Evolutionary conservation across 192 early-diverging fungal species (phyloP).

Genomic region (Backusella morwellensis): DNA sequence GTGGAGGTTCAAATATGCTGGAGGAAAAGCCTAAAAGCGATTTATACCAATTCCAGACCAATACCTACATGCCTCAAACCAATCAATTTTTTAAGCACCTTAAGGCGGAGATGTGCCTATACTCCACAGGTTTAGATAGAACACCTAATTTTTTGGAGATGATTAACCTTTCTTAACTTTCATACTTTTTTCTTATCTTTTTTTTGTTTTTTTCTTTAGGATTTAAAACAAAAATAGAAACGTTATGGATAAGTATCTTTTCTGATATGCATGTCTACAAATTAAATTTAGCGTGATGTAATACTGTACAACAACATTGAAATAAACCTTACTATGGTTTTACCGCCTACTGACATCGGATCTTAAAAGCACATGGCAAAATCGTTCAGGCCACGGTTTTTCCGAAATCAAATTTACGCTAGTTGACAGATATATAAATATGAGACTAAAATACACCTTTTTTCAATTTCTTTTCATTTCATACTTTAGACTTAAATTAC

Average conservation of each 20-base stretch:
- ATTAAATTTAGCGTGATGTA: constrained; percentile 12
- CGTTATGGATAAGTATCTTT: not conserved
- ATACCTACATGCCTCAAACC: not conserved
- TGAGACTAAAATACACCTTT: not conserved
- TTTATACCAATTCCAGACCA: not conserved
- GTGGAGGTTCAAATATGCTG: constrained; percentile 4
- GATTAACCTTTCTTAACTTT: not conserved
- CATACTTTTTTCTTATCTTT: not conserved
- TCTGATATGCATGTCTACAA: not conserved
- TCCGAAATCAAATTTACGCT: not conserved
- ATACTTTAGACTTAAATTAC: not conserved
- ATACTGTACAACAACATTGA: constrained; percentile 5
- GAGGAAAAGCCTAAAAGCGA: not conserved
- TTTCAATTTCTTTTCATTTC: not conserved
- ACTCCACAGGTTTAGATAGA: not conserved
- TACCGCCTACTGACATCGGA: constrained; percentile 1
- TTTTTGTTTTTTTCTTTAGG: not conserved
- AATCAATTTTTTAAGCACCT: not conserved
- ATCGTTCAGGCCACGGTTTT: constrained; percentile 13
- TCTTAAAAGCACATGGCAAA: not conserved
- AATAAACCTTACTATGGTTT: constrained; percentile 10
- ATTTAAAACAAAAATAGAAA: not conserved
- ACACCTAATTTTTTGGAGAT: not conserved
- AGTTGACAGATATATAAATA: not conserved
- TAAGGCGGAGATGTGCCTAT: not conserved